Base-by-base conservation (phyloP, 2,329 filamentous ascomycete species). In the Diaporthe citri region DNA sequence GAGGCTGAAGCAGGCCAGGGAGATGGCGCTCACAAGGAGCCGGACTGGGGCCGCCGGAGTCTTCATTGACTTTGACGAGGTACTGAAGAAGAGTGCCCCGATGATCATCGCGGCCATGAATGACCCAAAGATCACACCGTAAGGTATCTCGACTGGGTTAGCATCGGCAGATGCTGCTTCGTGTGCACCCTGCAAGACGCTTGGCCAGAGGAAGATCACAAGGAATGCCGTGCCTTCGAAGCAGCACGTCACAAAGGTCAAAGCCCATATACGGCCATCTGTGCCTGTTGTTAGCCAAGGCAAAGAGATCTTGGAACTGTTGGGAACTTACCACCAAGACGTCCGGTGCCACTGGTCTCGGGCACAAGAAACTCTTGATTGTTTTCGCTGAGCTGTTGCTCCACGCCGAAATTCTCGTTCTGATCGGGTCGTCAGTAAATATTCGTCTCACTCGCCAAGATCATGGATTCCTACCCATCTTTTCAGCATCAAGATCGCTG, bases 101-200 rank as follows among this genome's bases (percentile, higher is more conserved):
- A 78, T 64, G 48, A 78, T 78, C 77, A 78, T 78, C 17, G 76
- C 72, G n/a, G 77, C 75, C 77, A 78, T 91, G 79, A 91, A 90
- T 55, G 85, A 86, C 57, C 88, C 87, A 76, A 91, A 91, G 59
- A 90, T 88, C 70, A 90, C 84, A 10, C 89, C 77, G 25, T 77
- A 78, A 3, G 77, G 76, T 5, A 78, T 66, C 41, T 74, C 76
- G 36, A 77, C 70, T 15, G 76, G n/a, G 51, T 9, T 17, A 4
- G 28, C 36, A 17, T 43, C 51, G 3, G 57, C 48, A 8, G 34
- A 56, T 12, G 52, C 22, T 10, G 25, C 31, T 28, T 46, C 64
- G 71, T 81, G 80, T n/a, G 82, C 81, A 9, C 78, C 76, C 71
- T 82, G 80, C 13, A 83, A 75, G 15, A 80, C 77, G 48, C 78